These are phyloP conservation scores for Neurospora intermedia DNA, from an alignment of 495 filamentous ascomycete species.

Conservation along the genomic window DNA sequence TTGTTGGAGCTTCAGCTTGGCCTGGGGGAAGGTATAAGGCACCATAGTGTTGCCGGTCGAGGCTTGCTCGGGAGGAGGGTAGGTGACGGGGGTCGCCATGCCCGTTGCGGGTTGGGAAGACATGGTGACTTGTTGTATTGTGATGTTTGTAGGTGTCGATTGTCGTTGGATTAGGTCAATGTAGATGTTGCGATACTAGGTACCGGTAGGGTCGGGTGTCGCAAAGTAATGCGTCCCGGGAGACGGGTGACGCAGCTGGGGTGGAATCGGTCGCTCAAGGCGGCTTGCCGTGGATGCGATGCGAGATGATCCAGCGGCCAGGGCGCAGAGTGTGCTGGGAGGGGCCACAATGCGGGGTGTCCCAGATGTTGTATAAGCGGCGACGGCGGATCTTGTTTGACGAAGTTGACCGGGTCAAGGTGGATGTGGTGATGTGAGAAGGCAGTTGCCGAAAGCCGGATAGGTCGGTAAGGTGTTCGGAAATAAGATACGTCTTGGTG, in stretches of 20 bases:
- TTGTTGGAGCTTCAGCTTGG: conserved; percentile 60
- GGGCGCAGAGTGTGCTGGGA: background rate
- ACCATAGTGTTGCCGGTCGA: conserved; percentile 17
- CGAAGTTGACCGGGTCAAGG: background rate
- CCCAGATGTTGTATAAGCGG: background rate
- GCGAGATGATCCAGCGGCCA: background rate
- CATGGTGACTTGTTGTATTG: background rate
- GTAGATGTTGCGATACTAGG: background rate
- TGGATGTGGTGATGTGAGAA: background rate
- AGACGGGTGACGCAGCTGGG: background rate
- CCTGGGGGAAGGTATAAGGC: conserved; percentile 63
- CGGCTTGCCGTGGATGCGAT: background rate
- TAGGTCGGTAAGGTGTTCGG: background rate
- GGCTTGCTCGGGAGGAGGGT: background rate
- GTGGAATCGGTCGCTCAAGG: background rate
- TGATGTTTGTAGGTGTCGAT: background rate
- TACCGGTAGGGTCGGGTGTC: background rate
- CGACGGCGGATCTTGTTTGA: background rate
- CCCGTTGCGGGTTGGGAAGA: background rate
- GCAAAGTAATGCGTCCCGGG: background rate
- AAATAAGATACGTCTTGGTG: background rate
- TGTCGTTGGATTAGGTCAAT: background rate
- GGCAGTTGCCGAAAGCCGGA: background rate
- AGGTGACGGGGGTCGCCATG: background rate
- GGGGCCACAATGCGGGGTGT: background rate